A percentile compares a stretch with the other conserved stretches of the same genome.
phyloP scores from a whole-genome alignment of 75 land plant species.

The Cryptomeria japonica region DNA sequence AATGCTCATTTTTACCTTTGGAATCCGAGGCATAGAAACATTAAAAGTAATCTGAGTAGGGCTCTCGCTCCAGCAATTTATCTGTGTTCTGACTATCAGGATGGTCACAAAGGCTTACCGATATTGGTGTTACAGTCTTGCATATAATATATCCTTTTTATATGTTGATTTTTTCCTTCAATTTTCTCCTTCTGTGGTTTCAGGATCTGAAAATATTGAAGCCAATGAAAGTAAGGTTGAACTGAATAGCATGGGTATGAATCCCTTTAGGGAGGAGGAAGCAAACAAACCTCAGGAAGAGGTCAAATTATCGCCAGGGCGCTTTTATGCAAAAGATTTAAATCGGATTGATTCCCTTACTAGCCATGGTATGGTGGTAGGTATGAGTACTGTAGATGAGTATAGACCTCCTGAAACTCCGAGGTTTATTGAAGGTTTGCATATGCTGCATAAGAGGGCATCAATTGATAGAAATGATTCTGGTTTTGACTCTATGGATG shows the following conservation, averaged over 20 bases:
- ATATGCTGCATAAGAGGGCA: conserved; percentile 37
- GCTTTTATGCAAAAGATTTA: conserved; percentile 11
- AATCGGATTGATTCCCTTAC: conserved; percentile 23
- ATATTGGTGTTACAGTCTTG: not conserved
- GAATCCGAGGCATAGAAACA: not conserved
- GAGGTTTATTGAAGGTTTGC: conserved; percentile 20
- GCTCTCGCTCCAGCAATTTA: not conserved
- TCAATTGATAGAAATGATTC: conserved; percentile 76
- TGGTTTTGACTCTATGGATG: conserved; percentile 58
- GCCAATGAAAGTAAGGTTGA: not conserved
- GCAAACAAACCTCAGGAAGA: not conserved
- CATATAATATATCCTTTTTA: not conserved
- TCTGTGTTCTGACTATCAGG: not conserved
- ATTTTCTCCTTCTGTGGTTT: not conserved
- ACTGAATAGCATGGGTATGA: not conserved
- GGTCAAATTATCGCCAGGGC: conserved; percentile 1
- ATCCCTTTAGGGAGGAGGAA: not conserved
- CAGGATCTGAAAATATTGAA: conserved; percentile 7
- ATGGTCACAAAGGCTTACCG: not conserved
- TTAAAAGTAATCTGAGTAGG: not conserved
- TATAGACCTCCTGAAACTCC: conserved; percentile 30
- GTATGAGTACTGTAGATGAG: conserved; percentile 33
- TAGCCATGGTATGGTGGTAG: conserved; percentile 13
- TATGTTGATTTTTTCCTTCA: not conserved
- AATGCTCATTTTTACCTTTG: not conserved